Base-by-base conservation (phyloP, 2,329 filamentous ascomycete species). In the Aspergillus pseudoglaucus region DNA sequence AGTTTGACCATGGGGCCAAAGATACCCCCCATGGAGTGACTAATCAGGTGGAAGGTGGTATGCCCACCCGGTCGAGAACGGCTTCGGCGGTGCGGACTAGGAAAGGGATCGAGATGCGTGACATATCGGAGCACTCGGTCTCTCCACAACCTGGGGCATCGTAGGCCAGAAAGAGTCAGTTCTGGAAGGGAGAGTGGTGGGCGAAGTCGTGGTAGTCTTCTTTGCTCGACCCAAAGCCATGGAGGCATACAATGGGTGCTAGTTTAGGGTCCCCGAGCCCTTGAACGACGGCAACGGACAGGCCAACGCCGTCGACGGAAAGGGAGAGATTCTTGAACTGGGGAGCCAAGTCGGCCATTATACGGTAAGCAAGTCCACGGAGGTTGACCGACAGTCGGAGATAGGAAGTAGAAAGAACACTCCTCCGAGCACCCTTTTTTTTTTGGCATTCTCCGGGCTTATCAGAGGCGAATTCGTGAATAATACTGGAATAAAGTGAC, bases 171-270 rank as follows among this genome's bases (percentile, higher is more conserved):
- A 53, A 56, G 3, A 47, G 49, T 45, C 58, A 42, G 3, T 58
- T 15, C 14, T 53, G 48, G 4, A 60, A 42, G 1, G 42, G 12
- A 12, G 53, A 50, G 3, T 57, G 57, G 10, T 54, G 20, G 2
- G 39, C 42, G 6, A 58, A 18, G 38, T 59, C 57, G 30, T 56
- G 47, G 3, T 59, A 43, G 18, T 60, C 59, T 51, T 60, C 58
- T 49, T 61, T 61, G 17, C 53, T 57, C 12, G 57, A 61, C 20
- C 56, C 57, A 38, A 61, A 61, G 17, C 59, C 58, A n/a, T 59
- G 59, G 0, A 60, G 48, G 42, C 59, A 60, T 2, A 60, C 33
- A 22, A 60, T 54, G 53, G 58, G 6, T 54, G 47, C 9, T 27
- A 42, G 6, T 27, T 7, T 2, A 47, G 25, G 44, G 45, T 20